A percentile compares a stretch with the other conserved stretches of the same genome.
phyloP scores from a whole-genome alignment of 371 early-diverging fungal genomes.

The Choanephora cucurbitarum region DNA sequence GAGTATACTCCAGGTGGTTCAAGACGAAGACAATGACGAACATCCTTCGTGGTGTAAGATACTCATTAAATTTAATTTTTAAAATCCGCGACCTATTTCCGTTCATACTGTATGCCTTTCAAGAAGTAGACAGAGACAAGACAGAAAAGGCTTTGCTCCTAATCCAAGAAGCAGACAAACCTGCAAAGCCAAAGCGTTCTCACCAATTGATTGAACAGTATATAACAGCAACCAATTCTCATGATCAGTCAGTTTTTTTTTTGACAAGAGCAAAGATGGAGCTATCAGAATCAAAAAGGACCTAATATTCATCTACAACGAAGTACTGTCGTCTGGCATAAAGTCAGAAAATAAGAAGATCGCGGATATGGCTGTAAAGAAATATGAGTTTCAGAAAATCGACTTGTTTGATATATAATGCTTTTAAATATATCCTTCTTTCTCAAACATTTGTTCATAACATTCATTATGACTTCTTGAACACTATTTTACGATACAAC shows the following conservation, averaged over 20 bases:
- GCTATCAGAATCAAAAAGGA: constrained; percentile 10
- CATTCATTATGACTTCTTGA: constrained; percentile 11
- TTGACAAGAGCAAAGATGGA: constrained; percentile 7
- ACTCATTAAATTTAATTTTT: too few species aligned
- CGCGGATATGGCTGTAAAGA: constrained; percentile 13
- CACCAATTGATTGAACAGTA: constrained; percentile 6
- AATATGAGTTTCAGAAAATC: constrained; percentile 9
- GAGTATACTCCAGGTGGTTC: too few species aligned
- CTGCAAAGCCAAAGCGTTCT: constrained; percentile 5
- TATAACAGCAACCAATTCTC: constrained; percentile 5
- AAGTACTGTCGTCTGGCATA: constrained; percentile 11
- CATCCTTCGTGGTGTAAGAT: too few species aligned
- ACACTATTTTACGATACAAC: constrained; percentile 5
- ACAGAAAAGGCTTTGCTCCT: constrained; percentile 7
- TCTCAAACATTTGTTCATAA: background rate
- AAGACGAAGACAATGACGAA: too few species aligned
- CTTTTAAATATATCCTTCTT: background rate
- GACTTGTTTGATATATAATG: constrained; percentile 7
- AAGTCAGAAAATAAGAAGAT: constrained; percentile 11
- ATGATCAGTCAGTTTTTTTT: constrained; percentile 4
- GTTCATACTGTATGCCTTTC: constrained; percentile 8
- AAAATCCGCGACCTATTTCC: too few species aligned
- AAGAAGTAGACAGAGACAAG: constrained; percentile 8
- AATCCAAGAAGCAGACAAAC: constrained; percentile 8
- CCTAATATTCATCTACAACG: constrained; percentile 9